Percentiles rank a stretch among this genome's conserved stretches.
Conservation (phyloP, 225 moss, liverwort and hornwort species). For the Bryum argenteum region DNA sequence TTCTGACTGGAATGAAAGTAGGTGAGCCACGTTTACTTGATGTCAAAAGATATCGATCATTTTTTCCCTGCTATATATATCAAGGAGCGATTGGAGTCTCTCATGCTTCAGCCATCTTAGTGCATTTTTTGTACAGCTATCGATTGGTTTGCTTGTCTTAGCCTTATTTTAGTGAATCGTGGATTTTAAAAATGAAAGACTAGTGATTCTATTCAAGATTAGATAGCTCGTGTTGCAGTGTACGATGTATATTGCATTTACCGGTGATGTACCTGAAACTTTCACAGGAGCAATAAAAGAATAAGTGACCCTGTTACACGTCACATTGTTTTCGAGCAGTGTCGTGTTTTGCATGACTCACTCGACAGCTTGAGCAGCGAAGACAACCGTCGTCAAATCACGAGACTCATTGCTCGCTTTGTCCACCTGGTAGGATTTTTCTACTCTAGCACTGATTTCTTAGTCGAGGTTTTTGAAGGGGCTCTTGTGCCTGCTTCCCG, state of each 20-base stretch:
- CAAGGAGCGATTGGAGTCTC: background rate
- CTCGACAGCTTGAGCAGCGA: slow-evolving; percentile 99
- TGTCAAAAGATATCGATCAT: slow-evolving; percentile 7
- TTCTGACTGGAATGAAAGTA: slow-evolving; percentile 26
- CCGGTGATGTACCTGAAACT: slow-evolving; percentile 9
- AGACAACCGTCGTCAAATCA: slow-evolving; percentile 97
- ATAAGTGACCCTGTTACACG: slow-evolving; percentile 84
- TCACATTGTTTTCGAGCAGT: slow-evolving; percentile 93
- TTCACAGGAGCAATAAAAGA: slow-evolving; percentile 73
- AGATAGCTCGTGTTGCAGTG: background rate
- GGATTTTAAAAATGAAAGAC: background rate
- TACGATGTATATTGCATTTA: background rate
- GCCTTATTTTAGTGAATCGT: slow-evolving; percentile 13
- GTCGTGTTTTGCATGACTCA: slow-evolving; percentile 91
- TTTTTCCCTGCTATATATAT: background rate
- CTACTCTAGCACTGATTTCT: slow-evolving; percentile 15
- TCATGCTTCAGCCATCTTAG: slow-evolving; percentile 7
- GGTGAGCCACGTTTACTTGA: slow-evolving; percentile 12
- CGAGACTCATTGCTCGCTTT: slow-evolving; percentile 78
- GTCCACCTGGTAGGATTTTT: slow-evolving; percentile 72
- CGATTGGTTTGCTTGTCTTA: background rate
- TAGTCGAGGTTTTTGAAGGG: slow-evolving; percentile 4
- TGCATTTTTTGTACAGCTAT: background rate
- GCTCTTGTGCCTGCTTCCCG: slow-evolving; percentile 21
- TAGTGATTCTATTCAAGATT: background rate